phyloP scores from a whole-genome alignment of 345 rosid species.

The Eucalyptus lansdowneana region DNA sequence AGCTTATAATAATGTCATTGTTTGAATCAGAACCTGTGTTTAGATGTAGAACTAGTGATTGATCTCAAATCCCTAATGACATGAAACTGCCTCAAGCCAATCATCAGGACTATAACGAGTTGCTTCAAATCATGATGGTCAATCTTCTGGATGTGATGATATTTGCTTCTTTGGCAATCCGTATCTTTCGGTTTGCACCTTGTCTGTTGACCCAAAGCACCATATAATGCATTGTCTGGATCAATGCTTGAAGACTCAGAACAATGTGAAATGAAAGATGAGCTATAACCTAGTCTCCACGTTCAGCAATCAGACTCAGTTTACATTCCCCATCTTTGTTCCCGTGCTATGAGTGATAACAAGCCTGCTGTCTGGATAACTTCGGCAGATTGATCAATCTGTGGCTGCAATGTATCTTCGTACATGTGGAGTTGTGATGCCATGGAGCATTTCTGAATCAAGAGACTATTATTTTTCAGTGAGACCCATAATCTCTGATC shows the following conservation, averaged over 20 bases:
- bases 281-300: not conserved
- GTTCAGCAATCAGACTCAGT: not conserved
- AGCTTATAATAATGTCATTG: not conserved
- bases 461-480: not conserved
- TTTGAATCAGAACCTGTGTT: not conserved
- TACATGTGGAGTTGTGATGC: not conserved
- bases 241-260: not conserved
- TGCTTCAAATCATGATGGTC: not conserved
- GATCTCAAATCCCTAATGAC: not conserved
- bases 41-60: not conserved
- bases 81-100: not conserved
- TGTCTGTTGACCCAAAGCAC: not conserved
- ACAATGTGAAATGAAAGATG: not conserved
- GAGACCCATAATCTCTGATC: not conserved
- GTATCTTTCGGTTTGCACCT: not conserved
- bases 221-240: not conserved
- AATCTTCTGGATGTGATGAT: not conserved
- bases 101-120: not conserved
- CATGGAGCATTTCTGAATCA: not conserved
- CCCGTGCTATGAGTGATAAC: not conserved
- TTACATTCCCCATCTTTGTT: not conserved
- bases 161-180: not conserved
- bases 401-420: not conserved
- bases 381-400: not conserved
- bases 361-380: not conserved